These are phyloP conservation scores for Lactarius trivialis DNA, from an alignment of 768 basidiomycete genomes.

Conservation along the genomic window DNA sequence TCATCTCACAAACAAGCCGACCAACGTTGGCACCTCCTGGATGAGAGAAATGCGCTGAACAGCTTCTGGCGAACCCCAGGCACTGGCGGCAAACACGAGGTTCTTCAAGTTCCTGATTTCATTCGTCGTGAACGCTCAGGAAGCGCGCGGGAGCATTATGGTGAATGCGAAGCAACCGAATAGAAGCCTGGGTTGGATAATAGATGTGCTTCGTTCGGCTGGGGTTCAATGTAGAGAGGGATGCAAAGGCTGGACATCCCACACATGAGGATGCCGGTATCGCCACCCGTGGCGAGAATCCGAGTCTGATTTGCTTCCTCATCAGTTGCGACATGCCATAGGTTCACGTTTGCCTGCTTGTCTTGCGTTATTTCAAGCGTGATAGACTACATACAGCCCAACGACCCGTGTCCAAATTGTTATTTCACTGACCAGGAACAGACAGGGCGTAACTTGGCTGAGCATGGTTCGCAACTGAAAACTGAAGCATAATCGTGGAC, in stretches of 20 bases:
- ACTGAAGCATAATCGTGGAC: not conserved
- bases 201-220: not conserved
- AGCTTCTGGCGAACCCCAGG: not conserved
- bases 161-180: not conserved
- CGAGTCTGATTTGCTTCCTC: not conserved
- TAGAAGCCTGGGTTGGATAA: not conserved
- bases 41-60: not conserved
- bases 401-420: not conserved
- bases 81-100: not conserved
- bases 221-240: not conserved
- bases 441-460: not conserved
- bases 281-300: not conserved
- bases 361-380: not conserved
- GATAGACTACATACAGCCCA: not conserved
- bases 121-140: not conserved
- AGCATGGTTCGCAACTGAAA: not conserved
- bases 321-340: not conserved
- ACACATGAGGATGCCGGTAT: not conserved
- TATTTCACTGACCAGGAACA: constrained; percentile 10
- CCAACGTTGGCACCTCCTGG: not conserved
- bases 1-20: not conserved
- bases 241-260: not conserved
- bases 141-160: not conserved
- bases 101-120: not conserved
- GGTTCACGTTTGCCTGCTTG: not conserved